Conservation (phyloP, 2,329 filamentous ascomycete genomes). For the Nemania sp. region DNA sequence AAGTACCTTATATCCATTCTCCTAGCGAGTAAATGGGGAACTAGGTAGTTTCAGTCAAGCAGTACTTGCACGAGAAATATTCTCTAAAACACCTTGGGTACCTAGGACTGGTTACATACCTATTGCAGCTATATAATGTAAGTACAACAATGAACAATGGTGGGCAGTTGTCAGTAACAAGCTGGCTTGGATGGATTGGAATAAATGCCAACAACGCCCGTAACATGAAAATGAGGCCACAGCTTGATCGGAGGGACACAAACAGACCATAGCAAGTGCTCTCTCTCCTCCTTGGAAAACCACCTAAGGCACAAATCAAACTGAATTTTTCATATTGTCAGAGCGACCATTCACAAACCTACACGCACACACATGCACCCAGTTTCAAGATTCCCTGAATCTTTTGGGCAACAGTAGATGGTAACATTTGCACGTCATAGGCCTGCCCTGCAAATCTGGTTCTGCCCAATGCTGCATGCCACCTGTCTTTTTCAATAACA, state of each 20-base stretch:
- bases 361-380: slow-evolving; percentile 36
- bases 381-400: slow-evolving; percentile 22
- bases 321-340: slow-evolving; percentile 3
- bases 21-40: too few species aligned
- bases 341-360: slow-evolving; percentile 37
- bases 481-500: slow-evolving; percentile 29
- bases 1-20: too few species aligned
- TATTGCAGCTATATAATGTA: too few species aligned
- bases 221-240: slow-evolving; percentile 7
- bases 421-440: slow-evolving; percentile 32
- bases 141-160: too few species aligned
- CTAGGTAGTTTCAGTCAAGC: too few species aligned
- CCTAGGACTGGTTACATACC: too few species aligned
- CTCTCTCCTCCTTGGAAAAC: background rate
- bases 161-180: background rate
- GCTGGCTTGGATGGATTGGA: background rate
- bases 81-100: too few species aligned
- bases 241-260: background rate
- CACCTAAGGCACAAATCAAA: slow-evolving; percentile 5
- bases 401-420: slow-evolving; percentile 25
- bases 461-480: slow-evolving; percentile 40
- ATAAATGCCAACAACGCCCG: slow-evolving; percentile 7
- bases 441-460: slow-evolving; percentile 12
- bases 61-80: too few species aligned
- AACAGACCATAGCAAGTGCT: background rate